phyloP scores from a whole-genome alignment of 108 stramenopile genomes.

The Seminavis robusta region DNA sequence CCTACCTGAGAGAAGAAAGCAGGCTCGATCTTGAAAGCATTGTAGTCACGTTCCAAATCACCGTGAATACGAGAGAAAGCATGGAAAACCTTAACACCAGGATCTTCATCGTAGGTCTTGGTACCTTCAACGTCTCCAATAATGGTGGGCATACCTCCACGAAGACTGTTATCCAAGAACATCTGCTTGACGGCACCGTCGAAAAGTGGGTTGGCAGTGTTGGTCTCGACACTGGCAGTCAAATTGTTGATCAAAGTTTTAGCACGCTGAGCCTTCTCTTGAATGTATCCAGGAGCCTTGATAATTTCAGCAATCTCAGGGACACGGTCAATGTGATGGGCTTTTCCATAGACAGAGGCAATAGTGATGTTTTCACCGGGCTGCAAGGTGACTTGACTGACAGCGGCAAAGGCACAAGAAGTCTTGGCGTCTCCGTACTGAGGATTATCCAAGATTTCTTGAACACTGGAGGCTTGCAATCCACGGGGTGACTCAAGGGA shows the following conservation, averaged over 20 bases:
- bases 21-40: conserved; percentile 88
- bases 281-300: conserved; percentile 59
- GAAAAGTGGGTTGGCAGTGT: conserved; percentile 83
- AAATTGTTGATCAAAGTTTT: conserved; percentile 72
- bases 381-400: conserved; percentile 53
- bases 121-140: conserved; percentile 80
- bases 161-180: conserved; percentile 94
- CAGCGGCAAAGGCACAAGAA: conserved; percentile 88
- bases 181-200: conserved; percentile 90
- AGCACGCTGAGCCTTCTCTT: conserved; percentile 70
- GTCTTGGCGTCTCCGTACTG: conserved; percentile 93
- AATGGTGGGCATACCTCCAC: conserved; percentile 91
- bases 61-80: conserved; percentile 94
- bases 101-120: conserved; percentile 75
- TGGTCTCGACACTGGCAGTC: conserved; percentile 84
- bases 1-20: conserved; percentile 82
- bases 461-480: conserved; percentile 47
- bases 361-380: conserved; percentile 79
- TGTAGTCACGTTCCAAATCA: conserved; percentile 98
- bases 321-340: conserved; percentile 61
- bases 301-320: conserved; percentile 64
- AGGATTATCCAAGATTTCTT: conserved; percentile 58
- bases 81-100: conserved; percentile 85
- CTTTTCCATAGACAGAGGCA: conserved; percentile 84
- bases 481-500: conserved; percentile 65